Base-by-base conservation (phyloP, 2,329 filamentous ascomycete species). In the Chalaropsis thielavioides region DNA sequence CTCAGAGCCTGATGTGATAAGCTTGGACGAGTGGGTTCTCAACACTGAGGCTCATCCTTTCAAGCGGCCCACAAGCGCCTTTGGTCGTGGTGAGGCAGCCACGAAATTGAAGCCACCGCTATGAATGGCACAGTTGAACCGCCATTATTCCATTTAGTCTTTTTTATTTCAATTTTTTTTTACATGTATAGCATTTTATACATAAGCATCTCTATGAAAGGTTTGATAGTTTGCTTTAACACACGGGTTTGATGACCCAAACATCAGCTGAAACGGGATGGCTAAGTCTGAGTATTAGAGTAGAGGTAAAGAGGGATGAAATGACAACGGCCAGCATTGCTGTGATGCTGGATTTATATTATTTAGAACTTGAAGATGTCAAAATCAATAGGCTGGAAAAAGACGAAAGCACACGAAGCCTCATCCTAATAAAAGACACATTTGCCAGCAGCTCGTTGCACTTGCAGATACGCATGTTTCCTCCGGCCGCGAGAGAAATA, bases 21-120 rank as follows among this genome's bases (percentile, higher is more conserved):
- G 81, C 71, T 75, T 89, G 65, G 86, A 89, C 72, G 83, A 87
- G 63, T 87, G 81, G 79, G 84, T 88, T 59, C 75, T 87, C 67
- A 85, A 85, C 71, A 85, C 83, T 0, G 83, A 85, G 74, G 83
- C 82, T 24, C 83, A 85, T 70, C 82, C 83, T 0, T 80, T 84
- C 70, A 77, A 73, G 71, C 73, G 80, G 69, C 78, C 78, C 10
- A 72, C 70, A 19, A 75, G 65, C 68, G 40, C 27, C 1, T 67
- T 64, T 67, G 65, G 65, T 2, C 61, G 38, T 5, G 65, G 65
- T 5, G 65, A 67, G 22, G n/a, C 19, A 40, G 62, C 58, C 31
- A 59, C 46, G 13, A 64, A 64, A 58, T 15, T 59, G 24, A 46
- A 49, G 56, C 17, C 35, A 17, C 17, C n/a, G 15, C 6, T 27